A percentile compares a stretch with the other conserved stretches of the same genome.
These are phyloP conservation scores for Herpotrichia juniperi DNA, from an alignment of 2,329 filamentous ascomycete species.

Conservation along the genomic window DNA sequence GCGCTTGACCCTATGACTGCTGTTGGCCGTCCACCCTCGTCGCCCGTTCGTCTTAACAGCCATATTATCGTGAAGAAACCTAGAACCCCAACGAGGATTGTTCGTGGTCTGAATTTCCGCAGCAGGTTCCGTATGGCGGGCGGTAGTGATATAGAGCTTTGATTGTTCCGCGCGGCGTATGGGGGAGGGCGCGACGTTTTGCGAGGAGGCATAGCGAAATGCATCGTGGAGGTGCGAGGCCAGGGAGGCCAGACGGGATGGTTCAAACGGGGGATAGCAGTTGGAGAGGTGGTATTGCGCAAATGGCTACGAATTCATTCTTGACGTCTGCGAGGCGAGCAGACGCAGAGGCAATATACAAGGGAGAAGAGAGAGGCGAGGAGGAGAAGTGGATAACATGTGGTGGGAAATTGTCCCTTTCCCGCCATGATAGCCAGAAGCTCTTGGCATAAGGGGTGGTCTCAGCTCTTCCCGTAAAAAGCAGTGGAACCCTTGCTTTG, in stretches of 20 bases:
- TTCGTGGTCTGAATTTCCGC: constrained; percentile 67
- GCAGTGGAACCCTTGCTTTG: neutral
- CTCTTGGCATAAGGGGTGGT: constrained; percentile 5
- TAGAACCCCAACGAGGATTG: constrained; percentile 62
- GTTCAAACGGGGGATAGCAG: constrained; percentile 31
- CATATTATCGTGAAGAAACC: constrained; percentile 56
- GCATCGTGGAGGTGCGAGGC: constrained; percentile 66
- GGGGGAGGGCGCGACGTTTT: constrained; percentile 79
- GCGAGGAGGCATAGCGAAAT: constrained; percentile 86
- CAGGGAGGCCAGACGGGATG: constrained; percentile 18
- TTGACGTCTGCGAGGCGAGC: constrained; percentile 1
- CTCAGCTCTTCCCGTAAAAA: neutral
- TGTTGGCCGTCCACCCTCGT: constrained; percentile 27
- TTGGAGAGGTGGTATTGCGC: constrained; percentile 12
- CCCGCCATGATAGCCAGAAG: neutral
- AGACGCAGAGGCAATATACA: neutral
- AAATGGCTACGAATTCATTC: constrained; percentile 18
- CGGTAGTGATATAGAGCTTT: constrained; percentile 43
- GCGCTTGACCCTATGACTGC: constrained; percentile 54
- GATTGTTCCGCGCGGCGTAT: constrained; percentile 67
- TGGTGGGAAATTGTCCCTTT: neutral
- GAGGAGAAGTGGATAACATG: neutral
- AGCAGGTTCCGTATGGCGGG: constrained; percentile 54
- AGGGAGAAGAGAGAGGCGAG: neutral
- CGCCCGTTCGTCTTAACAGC: constrained; percentile 41